phyloP scores from a whole-genome alignment of 768 basidiomycete genomes.

The Termitomyces sp. region DNA sequence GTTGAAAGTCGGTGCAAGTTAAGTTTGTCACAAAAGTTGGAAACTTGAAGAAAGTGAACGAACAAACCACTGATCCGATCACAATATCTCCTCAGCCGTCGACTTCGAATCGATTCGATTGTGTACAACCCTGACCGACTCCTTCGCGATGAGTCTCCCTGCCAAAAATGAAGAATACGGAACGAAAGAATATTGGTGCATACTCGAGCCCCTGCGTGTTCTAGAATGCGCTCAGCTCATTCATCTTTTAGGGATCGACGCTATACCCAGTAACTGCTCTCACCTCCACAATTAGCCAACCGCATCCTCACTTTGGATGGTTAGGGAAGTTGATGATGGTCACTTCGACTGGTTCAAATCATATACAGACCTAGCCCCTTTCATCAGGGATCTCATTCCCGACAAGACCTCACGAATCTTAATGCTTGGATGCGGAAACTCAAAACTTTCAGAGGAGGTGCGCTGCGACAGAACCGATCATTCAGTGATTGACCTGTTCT shows the following conservation, averaged over 20 bases:
- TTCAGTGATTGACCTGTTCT: neutral
- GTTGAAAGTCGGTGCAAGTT: no score
- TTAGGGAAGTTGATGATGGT: conserved; percentile 54
- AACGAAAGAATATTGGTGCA: conserved; percentile 67
- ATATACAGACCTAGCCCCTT: conserved; percentile 64
- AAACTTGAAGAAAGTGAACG: no score
- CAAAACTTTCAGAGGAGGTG: conserved; percentile 75
- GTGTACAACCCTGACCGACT: no score
- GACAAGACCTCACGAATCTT: conserved; percentile 58
- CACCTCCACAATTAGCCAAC: neutral
- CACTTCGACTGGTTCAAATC: conserved; percentile 88
- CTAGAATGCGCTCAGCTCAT: neutral
- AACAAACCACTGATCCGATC: no score
- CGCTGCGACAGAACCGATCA: conserved; percentile 11
- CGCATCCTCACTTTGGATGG: neutral
- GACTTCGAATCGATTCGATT: no score
- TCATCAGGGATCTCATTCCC: conserved; percentile 62
- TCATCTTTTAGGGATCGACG: conserved; percentile 54
- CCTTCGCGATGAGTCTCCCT: conserved; percentile 34
- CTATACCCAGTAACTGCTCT: conserved; percentile 54
- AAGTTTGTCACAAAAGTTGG: no score
- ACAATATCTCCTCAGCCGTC: neutral
- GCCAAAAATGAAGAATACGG: conserved; percentile 67
- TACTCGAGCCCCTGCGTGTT: neutral
- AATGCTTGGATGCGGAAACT: conserved; percentile 86